phyloP scores from a whole-genome alignment of 805 yeast species.

The Wickerhamomyces hampshirensis region DNA sequence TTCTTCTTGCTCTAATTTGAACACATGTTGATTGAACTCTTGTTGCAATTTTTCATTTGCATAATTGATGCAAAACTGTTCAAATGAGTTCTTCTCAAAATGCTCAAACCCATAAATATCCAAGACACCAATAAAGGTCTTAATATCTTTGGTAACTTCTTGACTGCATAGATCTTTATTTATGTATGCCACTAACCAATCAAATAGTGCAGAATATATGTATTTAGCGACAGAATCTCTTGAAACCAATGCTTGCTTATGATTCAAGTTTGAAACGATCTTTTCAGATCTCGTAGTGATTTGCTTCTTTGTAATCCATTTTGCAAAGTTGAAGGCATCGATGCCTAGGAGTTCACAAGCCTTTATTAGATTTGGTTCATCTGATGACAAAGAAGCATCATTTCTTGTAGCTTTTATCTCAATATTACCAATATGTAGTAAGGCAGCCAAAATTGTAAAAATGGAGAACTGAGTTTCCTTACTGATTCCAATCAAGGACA shows the following conservation, averaged over 20 bases:
- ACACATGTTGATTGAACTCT: slow-evolving; percentile 95
- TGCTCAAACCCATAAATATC: slow-evolving; percentile 98
- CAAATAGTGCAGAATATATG: slow-evolving; percentile 87
- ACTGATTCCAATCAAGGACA: slow-evolving; percentile 71
- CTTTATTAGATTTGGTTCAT: slow-evolving; percentile 77
- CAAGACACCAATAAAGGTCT: slow-evolving; percentile 87
- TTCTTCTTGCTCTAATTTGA: slow-evolving; percentile 95
- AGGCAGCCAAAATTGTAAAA: slow-evolving; percentile 78
- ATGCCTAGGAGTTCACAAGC: slow-evolving; percentile 84
- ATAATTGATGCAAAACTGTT: slow-evolving; percentile 95
- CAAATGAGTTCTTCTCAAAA: slow-evolving; percentile 89
- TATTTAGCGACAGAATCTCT: slow-evolving; percentile 97
- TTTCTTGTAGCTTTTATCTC: slow-evolving; percentile 79
- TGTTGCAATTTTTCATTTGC: slow-evolving; percentile 97
- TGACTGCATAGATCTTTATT: slow-evolving; percentile 79
- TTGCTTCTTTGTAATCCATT: slow-evolving; percentile 92
- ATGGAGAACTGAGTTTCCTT: slow-evolving; percentile 56
- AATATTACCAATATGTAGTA: slow-evolving; percentile 90
- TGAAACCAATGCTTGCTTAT: slow-evolving; percentile 82
- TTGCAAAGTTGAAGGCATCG: slow-evolving; percentile 67
- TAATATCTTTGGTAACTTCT: slow-evolving; percentile 51
- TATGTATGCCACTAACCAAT: slow-evolving; percentile 87
- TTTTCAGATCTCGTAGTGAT: slow-evolving; percentile 90
- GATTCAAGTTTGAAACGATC: slow-evolving; percentile 76
- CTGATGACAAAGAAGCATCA: slow-evolving; percentile 75